Evolutionary conservation across 2,329 filamentous ascomycete species (phyloP), one percentile per base, ranked within the genome.

Genomic region (Colletotrichum orchidophilum): DNA sequence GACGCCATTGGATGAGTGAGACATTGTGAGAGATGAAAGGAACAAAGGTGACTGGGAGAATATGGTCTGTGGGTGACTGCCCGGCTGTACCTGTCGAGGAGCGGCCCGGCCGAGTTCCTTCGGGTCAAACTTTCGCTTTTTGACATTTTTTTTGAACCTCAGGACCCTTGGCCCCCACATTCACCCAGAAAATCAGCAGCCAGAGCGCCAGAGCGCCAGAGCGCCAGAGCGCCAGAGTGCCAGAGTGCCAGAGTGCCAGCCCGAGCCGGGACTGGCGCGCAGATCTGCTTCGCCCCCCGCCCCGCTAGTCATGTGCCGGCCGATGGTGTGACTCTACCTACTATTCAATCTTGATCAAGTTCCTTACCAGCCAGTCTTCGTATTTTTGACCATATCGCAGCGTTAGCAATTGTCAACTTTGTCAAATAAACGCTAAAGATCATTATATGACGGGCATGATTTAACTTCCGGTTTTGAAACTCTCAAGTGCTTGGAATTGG

Each of bases 241-340:
- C 35, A 26, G 57, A 21, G 33, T 15, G 64, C 31, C n/a, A 58
- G 9, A 46, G 39, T 18, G n/a, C 35, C 39, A n/a, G 12, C 42
- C 18, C 33, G 33, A 39, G 21, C 31, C 33, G 50, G 46, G 39
- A 18, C 18, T 9, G 31, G 65, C 65, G 66, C 42, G 61, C n/a
- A 46, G 21, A 63, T 63, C 59, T 57, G 52, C 64, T 58, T 64
- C 29, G 66, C 66, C 52, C 60, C 39, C 49, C 18, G 21, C n/a
- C n/a, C n/a, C n/a, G n/a, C n/a, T n/a, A 9, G 39, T 46, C 39
- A 46, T 46, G 39, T 46, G 39, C 39, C 18, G 3, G 8, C 1
- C n/a, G n/a, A n/a, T 46, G n/a, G 18, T 46, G 39, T 46, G 39
- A 46, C 39, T 46, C 8, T 46, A 46, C 39, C 39, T 46, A 46